A percentile compares a stretch with the other conserved stretches of the same genome.
phyloP scores from a whole-genome alignment of 768 basidiomycete species.

The Cystobasidium tubakii region DNA sequence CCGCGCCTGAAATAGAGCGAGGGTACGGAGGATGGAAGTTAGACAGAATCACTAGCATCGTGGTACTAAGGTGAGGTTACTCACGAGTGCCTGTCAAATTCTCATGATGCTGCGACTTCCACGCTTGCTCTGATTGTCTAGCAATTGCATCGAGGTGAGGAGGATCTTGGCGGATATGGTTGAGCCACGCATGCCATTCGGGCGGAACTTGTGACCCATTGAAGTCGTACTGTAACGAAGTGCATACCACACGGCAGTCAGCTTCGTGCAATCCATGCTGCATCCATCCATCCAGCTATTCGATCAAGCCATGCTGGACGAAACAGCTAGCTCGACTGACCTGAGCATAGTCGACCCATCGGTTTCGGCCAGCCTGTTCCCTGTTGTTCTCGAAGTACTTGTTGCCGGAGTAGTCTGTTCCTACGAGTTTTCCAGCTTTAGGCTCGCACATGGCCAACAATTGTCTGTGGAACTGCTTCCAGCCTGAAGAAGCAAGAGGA shows the following conservation, averaged over 20 bases:
- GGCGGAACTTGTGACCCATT: slow-evolving; percentile 90
- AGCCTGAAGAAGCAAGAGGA: background rate
- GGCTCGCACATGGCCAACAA: slow-evolving; percentile 11
- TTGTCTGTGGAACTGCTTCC: slow-evolving; percentile 25
- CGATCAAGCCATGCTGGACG: background rate
- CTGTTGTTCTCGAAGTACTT: slow-evolving; percentile 74
- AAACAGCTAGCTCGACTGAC: slow-evolving; percentile 51
- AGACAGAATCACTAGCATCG: background rate
- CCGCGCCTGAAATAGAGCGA: slow-evolving; percentile 2
- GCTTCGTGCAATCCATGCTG: background rate
- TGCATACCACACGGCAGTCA: background rate
- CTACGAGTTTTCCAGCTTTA: slow-evolving; percentile 25
- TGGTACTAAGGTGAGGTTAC: too few species aligned
- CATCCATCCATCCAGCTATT: background rate
- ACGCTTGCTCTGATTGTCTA: slow-evolving; percentile 35
- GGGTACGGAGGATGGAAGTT: background rate
- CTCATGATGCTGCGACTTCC: slow-evolving; percentile 22
- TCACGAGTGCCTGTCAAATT: slow-evolving; percentile 27
- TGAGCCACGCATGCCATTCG: slow-evolving; percentile 95
- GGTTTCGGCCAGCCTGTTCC: slow-evolving; percentile 67
- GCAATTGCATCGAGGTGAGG: slow-evolving; percentile 70
- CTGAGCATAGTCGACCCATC: slow-evolving; percentile 93
- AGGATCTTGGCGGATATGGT: slow-evolving; percentile 76
- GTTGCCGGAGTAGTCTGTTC: slow-evolving; percentile 64
- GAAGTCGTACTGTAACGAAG: slow-evolving; percentile 61